Percentiles rank a stretch among this genome's conserved stretches.
Conservation (phyloP, 2,329 filamentous ascomycete genomes). For the Graphilbum sp. region DNA sequence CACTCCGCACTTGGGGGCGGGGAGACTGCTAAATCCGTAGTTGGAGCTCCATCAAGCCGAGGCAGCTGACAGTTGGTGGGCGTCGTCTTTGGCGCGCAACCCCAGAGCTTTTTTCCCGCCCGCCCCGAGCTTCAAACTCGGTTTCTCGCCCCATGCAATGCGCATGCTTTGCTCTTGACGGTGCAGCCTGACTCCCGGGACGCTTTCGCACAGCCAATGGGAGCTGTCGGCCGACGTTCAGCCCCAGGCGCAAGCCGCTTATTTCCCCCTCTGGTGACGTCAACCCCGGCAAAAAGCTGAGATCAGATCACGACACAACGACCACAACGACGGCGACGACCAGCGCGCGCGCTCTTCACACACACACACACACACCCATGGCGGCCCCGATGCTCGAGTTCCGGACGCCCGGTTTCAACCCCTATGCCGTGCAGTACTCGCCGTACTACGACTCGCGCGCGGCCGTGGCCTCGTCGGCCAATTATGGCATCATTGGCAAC, state of each 20-base stretch:
- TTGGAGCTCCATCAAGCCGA: too few relatives aligned
- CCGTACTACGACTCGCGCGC: slow-evolving; percentile 94
- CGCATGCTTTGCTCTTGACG: too few relatives aligned
- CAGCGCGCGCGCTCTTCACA: too few relatives aligned
- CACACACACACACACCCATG: slow-evolving; percentile 8
- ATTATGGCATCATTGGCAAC: slow-evolving; percentile 95
- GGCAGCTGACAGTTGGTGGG: too few relatives aligned
- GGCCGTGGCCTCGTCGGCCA: slow-evolving; percentile 77
- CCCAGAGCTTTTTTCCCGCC: too few relatives aligned
- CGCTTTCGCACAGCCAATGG: not conserved
- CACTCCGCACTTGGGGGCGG: too few relatives aligned
- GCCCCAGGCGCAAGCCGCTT: not conserved
- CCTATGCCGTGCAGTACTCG: slow-evolving; percentile 95
- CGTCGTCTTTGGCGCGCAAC: too few relatives aligned
- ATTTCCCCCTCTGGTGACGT: not conserved
- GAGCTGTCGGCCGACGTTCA: not conserved
- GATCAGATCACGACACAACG: not conserved
- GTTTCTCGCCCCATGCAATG: too few relatives aligned
- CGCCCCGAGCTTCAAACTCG: too few relatives aligned
- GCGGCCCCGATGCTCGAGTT: slow-evolving; percentile 65
- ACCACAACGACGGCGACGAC: not conserved
- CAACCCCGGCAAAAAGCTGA: not conserved
- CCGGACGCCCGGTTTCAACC: slow-evolving; percentile 84
- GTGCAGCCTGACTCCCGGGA: too few relatives aligned
- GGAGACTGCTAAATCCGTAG: too few relatives aligned